Conservation (phyloP, 768 basidiomycete genomes). For the Amanita rimosa region DNA sequence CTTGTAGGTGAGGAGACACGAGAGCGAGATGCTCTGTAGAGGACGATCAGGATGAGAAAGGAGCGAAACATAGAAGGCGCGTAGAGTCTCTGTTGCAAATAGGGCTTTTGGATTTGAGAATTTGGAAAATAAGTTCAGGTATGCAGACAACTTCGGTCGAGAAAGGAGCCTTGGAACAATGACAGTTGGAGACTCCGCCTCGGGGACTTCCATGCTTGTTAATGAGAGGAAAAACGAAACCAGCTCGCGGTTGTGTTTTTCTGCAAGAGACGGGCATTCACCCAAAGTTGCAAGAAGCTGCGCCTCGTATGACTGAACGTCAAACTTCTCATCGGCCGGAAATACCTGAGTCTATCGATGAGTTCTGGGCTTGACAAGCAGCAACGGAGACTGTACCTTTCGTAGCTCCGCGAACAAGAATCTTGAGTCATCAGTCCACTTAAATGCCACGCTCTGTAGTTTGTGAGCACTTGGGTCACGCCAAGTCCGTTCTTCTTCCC, state of each 20-base stretch:
- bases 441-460: conserved; percentile 32
- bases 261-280: conserved; percentile 61
- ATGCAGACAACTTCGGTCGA: conserved; percentile 54
- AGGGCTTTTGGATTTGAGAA: conserved; percentile 91
- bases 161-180: conserved; percentile 54
- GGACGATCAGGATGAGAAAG: conserved; percentile 78
- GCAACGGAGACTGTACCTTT: conserved; percentile 21
- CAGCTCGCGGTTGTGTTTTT: conserved; percentile 82
- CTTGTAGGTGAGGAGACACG: conserved; percentile 79
- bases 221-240: conserved; percentile 71
- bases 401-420: conserved; percentile 16
- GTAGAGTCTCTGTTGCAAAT: conserved; percentile 53
- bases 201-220: conserved; percentile 19
- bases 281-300: conserved; percentile 67
- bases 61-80: conserved; percentile 54
- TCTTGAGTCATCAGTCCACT: conserved; percentile 31
- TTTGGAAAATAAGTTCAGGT: conserved; percentile 82
- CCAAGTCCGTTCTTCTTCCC: conserved; percentile 73
- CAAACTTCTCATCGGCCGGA: conserved; percentile 44
- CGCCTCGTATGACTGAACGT: conserved; percentile 63
- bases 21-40: conserved; percentile 65
- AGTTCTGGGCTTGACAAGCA: background rate
- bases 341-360: conserved; percentile 16
- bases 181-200: conserved; percentile 25
- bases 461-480: conserved; percentile 65